Conservation (phyloP, 805 yeast species). For the Spathaspora arborariae region DNA sequence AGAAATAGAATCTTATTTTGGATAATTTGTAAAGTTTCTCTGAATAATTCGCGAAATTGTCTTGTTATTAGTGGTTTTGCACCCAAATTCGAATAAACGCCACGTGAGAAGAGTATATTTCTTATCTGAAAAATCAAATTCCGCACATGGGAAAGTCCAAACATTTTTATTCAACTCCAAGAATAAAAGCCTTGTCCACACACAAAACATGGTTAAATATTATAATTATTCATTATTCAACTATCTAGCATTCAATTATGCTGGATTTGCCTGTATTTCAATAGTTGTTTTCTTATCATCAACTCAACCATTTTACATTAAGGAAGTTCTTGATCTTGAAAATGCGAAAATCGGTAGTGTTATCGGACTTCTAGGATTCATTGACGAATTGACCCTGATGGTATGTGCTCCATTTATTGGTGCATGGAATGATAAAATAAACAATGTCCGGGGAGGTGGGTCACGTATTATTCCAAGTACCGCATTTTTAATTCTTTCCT, state of each 20-base stretch:
- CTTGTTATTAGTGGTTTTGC: too few species aligned
- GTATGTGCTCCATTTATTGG: slow-evolving; percentile 60
- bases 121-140: background rate
- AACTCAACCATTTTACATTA: slow-evolving; percentile 38
- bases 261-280: slow-evolving; percentile 37
- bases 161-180: background rate
- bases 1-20: too few species aligned
- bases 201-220: slow-evolving; percentile 2
- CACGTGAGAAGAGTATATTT: background rate
- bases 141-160: background rate
- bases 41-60: too few species aligned
- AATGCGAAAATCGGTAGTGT: slow-evolving; percentile 27
- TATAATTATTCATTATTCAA: slow-evolving; percentile 14
- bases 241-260: slow-evolving; percentile 29
- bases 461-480: slow-evolving; percentile 47
- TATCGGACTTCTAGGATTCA: slow-evolving; percentile 40
- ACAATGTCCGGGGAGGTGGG: slow-evolving; percentile 35
- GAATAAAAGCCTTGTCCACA: background rate
- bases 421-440: slow-evolving; percentile 53
- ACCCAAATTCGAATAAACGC: background rate
- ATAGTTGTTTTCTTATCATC: slow-evolving; percentile 37
- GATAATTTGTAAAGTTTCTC: too few species aligned
- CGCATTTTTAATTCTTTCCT: slow-evolving; percentile 48
- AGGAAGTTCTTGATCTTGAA: slow-evolving; percentile 26
- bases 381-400: slow-evolving; percentile 58